Conservation (phyloP, 495 filamentous ascomycete genomes). For the Neurospora sp. region DNA sequence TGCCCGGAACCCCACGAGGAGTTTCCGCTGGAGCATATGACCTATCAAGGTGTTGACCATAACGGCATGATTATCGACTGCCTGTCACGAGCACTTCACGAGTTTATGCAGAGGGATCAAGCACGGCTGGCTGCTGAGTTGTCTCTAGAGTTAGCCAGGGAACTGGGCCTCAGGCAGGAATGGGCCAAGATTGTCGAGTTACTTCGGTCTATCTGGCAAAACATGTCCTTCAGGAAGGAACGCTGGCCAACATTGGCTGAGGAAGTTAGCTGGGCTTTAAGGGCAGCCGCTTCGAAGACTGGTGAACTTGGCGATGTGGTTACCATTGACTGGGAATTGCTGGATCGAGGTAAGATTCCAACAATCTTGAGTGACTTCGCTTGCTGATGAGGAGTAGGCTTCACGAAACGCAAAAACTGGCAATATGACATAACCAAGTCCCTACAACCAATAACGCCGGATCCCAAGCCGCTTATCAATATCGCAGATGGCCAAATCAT, state of each 20-base stretch:
- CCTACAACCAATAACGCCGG: constrained; percentile 45
- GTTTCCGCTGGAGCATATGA: constrained; percentile 40
- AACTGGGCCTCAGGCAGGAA: constrained; percentile 48
- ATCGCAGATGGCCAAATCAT: constrained; percentile 57
- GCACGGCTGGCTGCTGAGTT: constrained; percentile 56
- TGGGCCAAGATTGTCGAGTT: constrained; percentile 60
- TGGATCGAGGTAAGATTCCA: constrained; percentile 49
- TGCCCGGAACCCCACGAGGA: constrained; percentile 69
- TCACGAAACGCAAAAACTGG: constrained; percentile 50
- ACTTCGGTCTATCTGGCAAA: constrained; percentile 62
- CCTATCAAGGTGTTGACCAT: constrained; percentile 47
- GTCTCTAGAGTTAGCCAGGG: constrained; percentile 57
- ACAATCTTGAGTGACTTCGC: neutral
- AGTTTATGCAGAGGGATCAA: constrained; percentile 57
- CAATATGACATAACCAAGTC: constrained; percentile 66
- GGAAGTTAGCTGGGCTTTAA: constrained; percentile 61
- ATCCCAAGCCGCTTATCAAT: constrained; percentile 52
- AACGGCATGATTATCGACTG: constrained; percentile 49
- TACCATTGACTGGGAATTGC: constrained; percentile 76
- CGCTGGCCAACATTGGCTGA: constrained; percentile 73
- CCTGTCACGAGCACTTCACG: constrained; percentile 47
- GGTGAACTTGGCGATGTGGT: constrained; percentile 58
- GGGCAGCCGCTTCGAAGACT: constrained; percentile 56
- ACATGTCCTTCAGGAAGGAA: constrained; percentile 61
- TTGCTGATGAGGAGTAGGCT: constrained; percentile 31